phyloP scores from a whole-genome alignment of 176 grass and related monocot genomes.

The Oryza longistaminata region DNA sequence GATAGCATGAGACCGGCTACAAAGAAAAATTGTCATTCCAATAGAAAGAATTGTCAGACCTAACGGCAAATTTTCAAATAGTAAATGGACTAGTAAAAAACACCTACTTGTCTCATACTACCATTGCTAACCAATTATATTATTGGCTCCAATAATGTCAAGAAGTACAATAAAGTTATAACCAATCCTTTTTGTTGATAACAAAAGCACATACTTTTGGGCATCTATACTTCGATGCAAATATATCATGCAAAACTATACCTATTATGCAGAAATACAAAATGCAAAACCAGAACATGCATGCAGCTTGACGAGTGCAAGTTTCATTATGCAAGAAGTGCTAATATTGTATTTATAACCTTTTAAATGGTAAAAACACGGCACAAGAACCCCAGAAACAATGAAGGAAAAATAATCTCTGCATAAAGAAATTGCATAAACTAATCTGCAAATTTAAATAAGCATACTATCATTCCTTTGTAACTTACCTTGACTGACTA shows the following conservation, averaged over 20 bases:
- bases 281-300: background rate
- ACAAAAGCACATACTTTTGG: slow-evolving; percentile 1
- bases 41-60: background rate
- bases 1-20: slow-evolving; percentile 87
- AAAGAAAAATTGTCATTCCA: slow-evolving; percentile 17
- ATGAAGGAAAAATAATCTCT: background rate
- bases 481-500: slow-evolving; percentile 45
- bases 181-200: background rate
- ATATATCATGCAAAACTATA: background rate
- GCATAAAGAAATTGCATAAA: background rate
- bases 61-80: background rate
- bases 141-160: background rate
- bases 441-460: background rate
- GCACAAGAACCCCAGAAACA: background rate
- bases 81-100: background rate
- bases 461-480: background rate
- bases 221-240: background rate
- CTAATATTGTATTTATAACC: background rate
- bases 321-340: background rate
- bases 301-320: background rate
- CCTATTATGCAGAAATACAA: slow-evolving; percentile 16
- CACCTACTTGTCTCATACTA: background rate
- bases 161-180: background rate
- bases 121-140: background rate
- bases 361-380: background rate